Percentiles rank a stretch among this genome's conserved stretches.
Evolutionary conservation across 768 basidiomycete species (phyloP).

Genomic region (Pulveroboletus frians): DNA sequence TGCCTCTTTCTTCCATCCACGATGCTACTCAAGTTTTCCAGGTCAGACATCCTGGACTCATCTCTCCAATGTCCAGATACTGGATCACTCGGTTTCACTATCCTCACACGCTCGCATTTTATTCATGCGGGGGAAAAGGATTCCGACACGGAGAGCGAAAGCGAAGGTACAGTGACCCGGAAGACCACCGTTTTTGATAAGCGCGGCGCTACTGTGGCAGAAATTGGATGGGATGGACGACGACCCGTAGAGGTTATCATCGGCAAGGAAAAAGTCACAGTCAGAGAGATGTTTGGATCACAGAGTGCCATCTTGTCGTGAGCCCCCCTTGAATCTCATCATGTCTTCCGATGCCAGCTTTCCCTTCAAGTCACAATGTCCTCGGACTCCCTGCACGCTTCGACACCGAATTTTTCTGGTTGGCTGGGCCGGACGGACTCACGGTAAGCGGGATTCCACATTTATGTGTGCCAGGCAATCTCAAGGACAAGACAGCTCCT

Average conservation of each 20-base stretch:
- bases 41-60: conserved; percentile 54
- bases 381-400: conserved; percentile 61
- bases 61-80: conserved; percentile 50
- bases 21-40: conserved; percentile 58
- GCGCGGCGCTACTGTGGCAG: conserved; percentile 38
- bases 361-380: conserved; percentile 43
- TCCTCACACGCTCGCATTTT: conserved; percentile 39
- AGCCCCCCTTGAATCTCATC: conserved; percentile 13
- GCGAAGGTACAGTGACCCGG: conserved; percentile 27
- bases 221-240: conserved; percentile 50
- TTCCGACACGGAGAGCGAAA: conserved; percentile 28
- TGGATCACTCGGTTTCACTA: conserved; percentile 43
- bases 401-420: conserved; percentile 57
- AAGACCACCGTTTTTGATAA: conserved; percentile 43
- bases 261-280: conserved; percentile 44
- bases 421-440: conserved; percentile 49
- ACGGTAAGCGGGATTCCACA: conserved; percentile 34
- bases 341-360: not conserved
- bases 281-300: conserved; percentile 54
- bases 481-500: conserved; percentile 36
- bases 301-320: conserved; percentile 52
- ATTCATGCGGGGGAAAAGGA: conserved; percentile 25
- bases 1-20: conserved; percentile 1
- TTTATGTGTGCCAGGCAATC: not conserved
- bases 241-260: conserved; percentile 48